phyloP scores from a whole-genome alignment of 1,284 basidiomycete species.

The Takashimella tepidaria region DNA sequence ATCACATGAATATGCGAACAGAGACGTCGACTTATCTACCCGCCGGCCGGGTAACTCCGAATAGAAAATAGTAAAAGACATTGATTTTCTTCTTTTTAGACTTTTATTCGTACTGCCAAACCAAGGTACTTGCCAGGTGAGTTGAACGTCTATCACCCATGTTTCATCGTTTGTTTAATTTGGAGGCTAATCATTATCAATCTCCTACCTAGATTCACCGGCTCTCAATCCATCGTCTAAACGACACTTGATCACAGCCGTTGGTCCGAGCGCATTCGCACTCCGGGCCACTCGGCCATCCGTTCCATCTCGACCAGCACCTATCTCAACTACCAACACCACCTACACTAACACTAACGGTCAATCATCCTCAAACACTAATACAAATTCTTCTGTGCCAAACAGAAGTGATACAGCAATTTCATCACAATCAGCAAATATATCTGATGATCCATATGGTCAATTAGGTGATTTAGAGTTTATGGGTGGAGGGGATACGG shows the following conservation, averaged over 20 bases:
- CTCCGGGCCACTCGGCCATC: neutral
- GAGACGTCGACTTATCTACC: too few relatives aligned
- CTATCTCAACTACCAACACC: constrained; percentile 10
- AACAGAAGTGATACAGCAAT: constrained; percentile 3
- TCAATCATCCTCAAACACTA: neutral
- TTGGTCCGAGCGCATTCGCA: constrained; percentile 21
- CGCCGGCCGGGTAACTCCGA: too few relatives aligned
- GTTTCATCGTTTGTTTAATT: neutral
- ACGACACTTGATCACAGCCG: constrained; percentile 42
- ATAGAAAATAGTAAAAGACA: neutral
- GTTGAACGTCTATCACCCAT: neutral
- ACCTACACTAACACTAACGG: constrained; percentile 5
- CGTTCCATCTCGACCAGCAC: constrained; percentile 13
- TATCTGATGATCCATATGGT: constrained; percentile 41
- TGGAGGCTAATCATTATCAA: constrained; percentile 5
- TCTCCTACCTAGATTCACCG: constrained; percentile 44
- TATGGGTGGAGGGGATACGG: constrained; percentile 19
- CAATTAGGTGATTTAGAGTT: constrained; percentile 45
- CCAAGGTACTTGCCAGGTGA: constrained; percentile 37
- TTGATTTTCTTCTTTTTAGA: constrained; percentile 16
- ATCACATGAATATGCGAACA: too few relatives aligned
- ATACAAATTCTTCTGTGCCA: neutral
- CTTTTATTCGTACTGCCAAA: constrained; percentile 48
- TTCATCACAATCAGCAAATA: neutral
- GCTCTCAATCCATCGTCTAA: constrained; percentile 46